phyloP scores from a whole-genome alignment of 169 alveolate genomes.

The Miamiensis avidus region DNA sequence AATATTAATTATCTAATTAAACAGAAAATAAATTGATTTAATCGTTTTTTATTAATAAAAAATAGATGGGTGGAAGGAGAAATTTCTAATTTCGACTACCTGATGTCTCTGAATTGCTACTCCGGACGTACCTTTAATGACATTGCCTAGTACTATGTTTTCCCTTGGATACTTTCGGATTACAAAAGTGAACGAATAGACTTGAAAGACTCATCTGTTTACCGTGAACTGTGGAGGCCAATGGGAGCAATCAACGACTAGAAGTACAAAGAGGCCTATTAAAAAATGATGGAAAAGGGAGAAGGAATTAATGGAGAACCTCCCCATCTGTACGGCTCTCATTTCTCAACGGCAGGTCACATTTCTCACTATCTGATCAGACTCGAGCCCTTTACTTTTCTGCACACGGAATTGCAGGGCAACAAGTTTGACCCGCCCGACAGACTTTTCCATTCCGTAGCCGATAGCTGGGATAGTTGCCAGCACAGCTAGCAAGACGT shows the following conservation, averaged over 20 bases:
- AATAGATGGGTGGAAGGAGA: conserved; percentile 62
- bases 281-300: background rate
- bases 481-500: conserved; percentile 58
- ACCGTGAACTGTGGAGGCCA: conserved; percentile 62
- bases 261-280: conserved; percentile 34
- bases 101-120: conserved; percentile 57
- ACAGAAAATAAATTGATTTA: background rate
- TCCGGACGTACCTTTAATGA: conserved; percentile 75
- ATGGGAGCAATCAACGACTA: conserved; percentile 61
- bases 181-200: conserved; percentile 47
- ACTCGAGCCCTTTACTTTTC: conserved; percentile 62
- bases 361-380: background rate
- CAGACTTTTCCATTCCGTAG: conserved; percentile 63
- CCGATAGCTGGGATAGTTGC: conserved; percentile 56
- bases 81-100: conserved; percentile 63
- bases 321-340: background rate
- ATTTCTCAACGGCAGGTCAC: background rate
- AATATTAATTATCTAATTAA: background rate
- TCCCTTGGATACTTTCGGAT: conserved; percentile 64
- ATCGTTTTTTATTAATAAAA: no score
- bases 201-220: conserved; percentile 44
- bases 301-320: background rate
- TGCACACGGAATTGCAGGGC: conserved; percentile 62
- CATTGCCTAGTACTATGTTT: conserved; percentile 69
- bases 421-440: conserved; percentile 67